Evolutionary conservation across 2,329 filamentous ascomycete genomes (phyloP).

Genomic region (Fonsecaea pugnacius): DNA sequence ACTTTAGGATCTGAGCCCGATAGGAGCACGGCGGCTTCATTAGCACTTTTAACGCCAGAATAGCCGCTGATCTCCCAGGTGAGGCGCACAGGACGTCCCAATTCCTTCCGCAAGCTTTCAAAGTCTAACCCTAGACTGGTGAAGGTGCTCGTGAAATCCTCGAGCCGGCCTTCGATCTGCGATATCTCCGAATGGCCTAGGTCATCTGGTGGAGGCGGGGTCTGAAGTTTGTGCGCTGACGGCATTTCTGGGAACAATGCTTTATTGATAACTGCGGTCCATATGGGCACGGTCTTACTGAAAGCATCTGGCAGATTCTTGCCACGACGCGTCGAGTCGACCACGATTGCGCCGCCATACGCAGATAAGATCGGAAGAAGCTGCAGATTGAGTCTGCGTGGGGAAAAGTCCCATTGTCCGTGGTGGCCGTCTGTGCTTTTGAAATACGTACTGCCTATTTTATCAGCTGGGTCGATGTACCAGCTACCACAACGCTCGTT

Average conservation of each 20-base stretch:
- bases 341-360: conserved; percentile 68
- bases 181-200: conserved; percentile 45
- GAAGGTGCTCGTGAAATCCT: conserved; percentile 58
- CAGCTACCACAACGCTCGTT: conserved; percentile 97
- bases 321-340: conserved; percentile 89
- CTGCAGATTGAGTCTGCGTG: conserved; percentile 81
- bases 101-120: conserved; percentile 21
- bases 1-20: background rate
- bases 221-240: conserved; percentile 62
- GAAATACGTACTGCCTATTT: conserved; percentile 83
- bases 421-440: conserved; percentile 97
- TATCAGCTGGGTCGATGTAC: conserved; percentile 74
- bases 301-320: conserved; percentile 95
- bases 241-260: conserved; percentile 68
- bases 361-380: conserved; percentile 69
- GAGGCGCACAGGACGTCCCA: conserved; percentile 29
- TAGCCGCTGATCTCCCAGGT: conserved; percentile 33
- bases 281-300: conserved; percentile 90
- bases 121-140: conserved; percentile 42
- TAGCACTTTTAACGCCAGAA: conserved; percentile 10
- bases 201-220: conserved; percentile 62
- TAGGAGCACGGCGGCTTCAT: background rate
- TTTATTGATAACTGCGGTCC: conserved; percentile 85
- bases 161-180: conserved; percentile 72
- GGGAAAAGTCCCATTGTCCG: conserved; percentile 87